phyloP scores from a whole-genome alignment of 495 filamentous ascomycete species.

The Xylaria castorea region DNA sequence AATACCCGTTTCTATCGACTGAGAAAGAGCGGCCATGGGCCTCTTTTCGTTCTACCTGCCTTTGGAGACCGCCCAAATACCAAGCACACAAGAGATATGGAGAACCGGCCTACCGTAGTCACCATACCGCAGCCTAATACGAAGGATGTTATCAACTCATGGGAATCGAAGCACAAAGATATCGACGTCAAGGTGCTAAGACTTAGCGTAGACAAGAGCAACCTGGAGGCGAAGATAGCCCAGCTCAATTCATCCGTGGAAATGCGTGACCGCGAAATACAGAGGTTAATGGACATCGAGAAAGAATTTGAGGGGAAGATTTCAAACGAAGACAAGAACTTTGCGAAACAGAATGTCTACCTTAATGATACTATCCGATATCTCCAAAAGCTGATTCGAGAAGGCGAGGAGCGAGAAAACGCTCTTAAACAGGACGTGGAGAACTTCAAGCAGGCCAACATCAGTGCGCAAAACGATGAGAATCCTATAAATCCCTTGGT shows the following conservation, averaged over 20 bases:
- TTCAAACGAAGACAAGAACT: slow-evolving; percentile 32
- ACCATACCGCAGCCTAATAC: slow-evolving; percentile 44
- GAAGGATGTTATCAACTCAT: slow-evolving; percentile 43
- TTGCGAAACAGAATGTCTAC: slow-evolving; percentile 1
- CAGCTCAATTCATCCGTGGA: slow-evolving; percentile 10
- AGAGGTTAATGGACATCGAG: slow-evolving; percentile 8
- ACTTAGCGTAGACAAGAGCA: slow-evolving; percentile 18
- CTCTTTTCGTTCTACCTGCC: slow-evolving; percentile 59
- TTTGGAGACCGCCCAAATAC: slow-evolving; percentile 52
- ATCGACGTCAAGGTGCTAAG: slow-evolving; percentile 20
- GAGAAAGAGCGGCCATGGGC: slow-evolving; percentile 43
- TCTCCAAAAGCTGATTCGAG: background rate
- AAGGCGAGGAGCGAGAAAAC: slow-evolving; percentile 19
- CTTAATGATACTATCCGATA: slow-evolving; percentile 1
- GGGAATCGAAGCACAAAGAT: slow-evolving; percentile 43
- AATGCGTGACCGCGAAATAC: slow-evolving; percentile 16
- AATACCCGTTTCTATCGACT: slow-evolving; percentile 56
- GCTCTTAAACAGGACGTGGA: slow-evolving; percentile 15
- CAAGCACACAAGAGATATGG: slow-evolving; percentile 47
- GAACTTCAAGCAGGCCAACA: slow-evolving; percentile 23
- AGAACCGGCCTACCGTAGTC: slow-evolving; percentile 54
- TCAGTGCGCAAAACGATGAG: background rate
- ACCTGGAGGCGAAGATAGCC: slow-evolving; percentile 22
- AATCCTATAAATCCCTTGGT: slow-evolving; percentile 7
- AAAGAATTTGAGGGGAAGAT: slow-evolving; percentile 35